These are phyloP conservation scores for Flaveria robusta DNA, from an alignment of 129 eudicot genomes.

Conservation along the genomic window DNA sequence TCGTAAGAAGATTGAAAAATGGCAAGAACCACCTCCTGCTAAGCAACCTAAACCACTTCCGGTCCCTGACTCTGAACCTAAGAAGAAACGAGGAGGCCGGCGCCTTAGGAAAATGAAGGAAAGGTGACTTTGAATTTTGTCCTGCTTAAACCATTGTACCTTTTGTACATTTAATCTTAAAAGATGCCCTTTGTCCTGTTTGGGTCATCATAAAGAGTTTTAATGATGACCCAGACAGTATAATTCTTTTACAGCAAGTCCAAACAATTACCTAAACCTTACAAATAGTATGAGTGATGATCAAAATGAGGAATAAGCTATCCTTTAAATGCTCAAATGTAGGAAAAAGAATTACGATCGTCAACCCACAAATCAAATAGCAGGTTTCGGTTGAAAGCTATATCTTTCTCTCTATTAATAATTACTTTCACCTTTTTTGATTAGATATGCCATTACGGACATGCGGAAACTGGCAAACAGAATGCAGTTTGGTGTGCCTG, in stretches of 20 bases:
- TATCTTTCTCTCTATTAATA: not conserved
- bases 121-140: slow-evolving; percentile 42
- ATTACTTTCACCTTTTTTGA: not conserved
- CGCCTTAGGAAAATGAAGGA: slow-evolving; percentile 91
- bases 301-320: not conserved
- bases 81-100: slow-evolving; percentile 93
- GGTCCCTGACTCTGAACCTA: slow-evolving; percentile 97
- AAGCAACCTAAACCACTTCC: slow-evolving; percentile 98
- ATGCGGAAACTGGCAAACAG: slow-evolving; percentile 90
- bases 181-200: not conserved
- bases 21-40: slow-evolving; percentile 99
- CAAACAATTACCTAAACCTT: not conserved
- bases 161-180: not conserved
- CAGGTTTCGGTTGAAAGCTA: not conserved
- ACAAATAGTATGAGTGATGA: not conserved
- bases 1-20: slow-evolving; percentile 90
- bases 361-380: not conserved
- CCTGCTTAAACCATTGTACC: not conserved
- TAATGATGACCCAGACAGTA: not conserved
- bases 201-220: not conserved
- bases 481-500: slow-evolving; percentile 96
- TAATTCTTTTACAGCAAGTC: not conserved
- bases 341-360: not conserved
- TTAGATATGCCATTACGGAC: slow-evolving; percentile 15
- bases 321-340: not conserved